phyloP scores from a whole-genome alignment of 2,329 filamentous ascomycete genomes.

The Claviceps maximensis region DNA sequence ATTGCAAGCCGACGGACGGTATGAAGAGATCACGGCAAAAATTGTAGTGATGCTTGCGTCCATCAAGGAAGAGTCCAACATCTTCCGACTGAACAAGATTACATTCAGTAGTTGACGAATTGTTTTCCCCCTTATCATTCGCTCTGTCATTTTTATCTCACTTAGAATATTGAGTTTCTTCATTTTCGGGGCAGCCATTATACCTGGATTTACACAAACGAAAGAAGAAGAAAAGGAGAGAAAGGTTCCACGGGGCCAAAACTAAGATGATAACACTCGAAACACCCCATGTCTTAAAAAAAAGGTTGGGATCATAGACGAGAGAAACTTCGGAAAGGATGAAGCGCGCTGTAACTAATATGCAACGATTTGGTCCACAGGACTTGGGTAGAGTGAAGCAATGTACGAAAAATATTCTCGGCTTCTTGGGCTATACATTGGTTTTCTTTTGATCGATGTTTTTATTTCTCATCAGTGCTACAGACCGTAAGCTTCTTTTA shows the following conservation, averaged over 20 bases:
- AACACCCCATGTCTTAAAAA: slow-evolving; percentile 17
- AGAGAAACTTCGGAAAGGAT: slow-evolving; percentile 13
- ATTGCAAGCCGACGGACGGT: neutral
- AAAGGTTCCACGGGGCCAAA: slow-evolving; percentile 7
- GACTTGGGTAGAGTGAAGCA: slow-evolving; percentile 20
- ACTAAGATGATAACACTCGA: slow-evolving; percentile 7
- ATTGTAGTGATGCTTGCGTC: neutral
- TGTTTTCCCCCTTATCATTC: neutral
- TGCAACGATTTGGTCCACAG: slow-evolving; percentile 18
- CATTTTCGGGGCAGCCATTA: neutral
- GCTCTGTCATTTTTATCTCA: neutral
- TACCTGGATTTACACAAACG: slow-evolving; percentile 1
- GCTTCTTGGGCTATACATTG: slow-evolving; percentile 12
- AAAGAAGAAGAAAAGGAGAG: slow-evolving; percentile 6
- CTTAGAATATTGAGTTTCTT: slow-evolving; percentile 7
- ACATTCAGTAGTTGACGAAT: neutral
- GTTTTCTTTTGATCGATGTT: neutral
- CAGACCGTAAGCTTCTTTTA: neutral
- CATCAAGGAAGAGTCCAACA: neutral
- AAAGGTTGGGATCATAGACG: slow-evolving; percentile 24
- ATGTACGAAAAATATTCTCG: slow-evolving; percentile 22
- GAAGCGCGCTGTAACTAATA: slow-evolving; percentile 24
- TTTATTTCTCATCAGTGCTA: slow-evolving; percentile 5
- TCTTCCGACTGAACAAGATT: neutral
- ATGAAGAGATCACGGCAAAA: neutral